Evolutionary conservation across 495 filamentous ascomycete genomes (phyloP), one percentile per base, ranked within the genome.

Genomic region (Hamigera avellanea): DNA sequence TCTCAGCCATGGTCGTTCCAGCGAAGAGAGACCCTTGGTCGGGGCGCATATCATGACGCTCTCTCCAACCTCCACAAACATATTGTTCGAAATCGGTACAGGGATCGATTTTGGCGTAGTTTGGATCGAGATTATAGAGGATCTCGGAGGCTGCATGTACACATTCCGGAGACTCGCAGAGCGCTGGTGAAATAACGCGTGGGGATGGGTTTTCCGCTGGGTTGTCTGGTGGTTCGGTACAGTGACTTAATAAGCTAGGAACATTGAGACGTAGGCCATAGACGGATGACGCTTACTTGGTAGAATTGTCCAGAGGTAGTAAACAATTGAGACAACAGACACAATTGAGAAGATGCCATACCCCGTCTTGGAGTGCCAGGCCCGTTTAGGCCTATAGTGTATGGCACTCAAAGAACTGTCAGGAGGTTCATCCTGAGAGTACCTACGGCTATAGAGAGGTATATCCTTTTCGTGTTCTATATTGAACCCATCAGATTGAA

Each of bases 31-130:
- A 66, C 12, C 74, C 70, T 42, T 77, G 76, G 49, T 83, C 78
- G 14, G 76, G 56, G 3, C 78, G 72, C 41, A 85, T 72, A 46
- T 81, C 78, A 57, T 82, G 72, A 19, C 66, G 69, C 17, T 73
- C 63, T 29, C 63, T 56, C 70, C 77, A 83, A 13, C 80, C 80
- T 35, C 73, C 76, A 47, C 81, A 86, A 25, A 81, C 75, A 44
- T 74, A 70, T 42, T 76, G 62, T 36, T 84, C 78, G 39, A 85
- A 85, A 34, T 82, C 48, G 28, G 62, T 73, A 43, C 81, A 86
- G 3, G 81, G 76, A 49, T 86, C 78, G 27, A 83, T 56, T 0
- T 73, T 43, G 37, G 67, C 52, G 45, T 77, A 73, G 26, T 77
- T 64, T n/a, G 80, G 73, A 13, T 78, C 72, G 19, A 85, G 57